Percentiles rank a stretch among this genome's conserved stretches.
Conservation (phyloP, 2,329 filamentous ascomycete species). For the Colletotrichum caudatum region DNA sequence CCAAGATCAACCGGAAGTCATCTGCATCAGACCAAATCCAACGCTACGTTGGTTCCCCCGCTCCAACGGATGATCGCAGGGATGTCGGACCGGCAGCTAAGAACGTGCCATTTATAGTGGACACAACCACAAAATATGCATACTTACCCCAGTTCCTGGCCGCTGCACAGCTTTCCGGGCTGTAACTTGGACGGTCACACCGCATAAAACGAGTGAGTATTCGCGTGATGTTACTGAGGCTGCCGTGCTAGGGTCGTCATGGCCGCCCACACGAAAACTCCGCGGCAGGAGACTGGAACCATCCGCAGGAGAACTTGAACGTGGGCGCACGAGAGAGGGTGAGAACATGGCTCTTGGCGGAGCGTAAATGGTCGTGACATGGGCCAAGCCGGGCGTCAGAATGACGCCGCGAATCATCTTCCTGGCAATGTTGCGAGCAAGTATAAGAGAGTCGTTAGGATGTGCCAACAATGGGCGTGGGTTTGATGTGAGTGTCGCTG, state of each 20-base stretch:
- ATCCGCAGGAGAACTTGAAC: too few species aligned
- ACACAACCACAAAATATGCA: slow-evolving; percentile 8
- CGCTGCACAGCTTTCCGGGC: slow-evolving; percentile 14
- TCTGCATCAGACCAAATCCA: background rate
- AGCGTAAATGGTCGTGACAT: slow-evolving; percentile 24
- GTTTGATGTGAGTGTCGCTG: background rate
- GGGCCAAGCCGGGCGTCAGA: slow-evolving; percentile 15
- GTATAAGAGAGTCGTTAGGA: background rate
- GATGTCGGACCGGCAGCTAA: slow-evolving; percentile 20
- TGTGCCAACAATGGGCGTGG: background rate
- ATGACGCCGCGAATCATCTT: background rate
- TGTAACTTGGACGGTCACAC: background rate
- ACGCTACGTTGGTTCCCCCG: slow-evolving; percentile 12
- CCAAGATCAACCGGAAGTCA: background rate
- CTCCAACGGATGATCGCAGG: slow-evolving; percentile 29
- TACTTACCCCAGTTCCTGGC: slow-evolving; percentile 4
- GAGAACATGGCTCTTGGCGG: background rate
- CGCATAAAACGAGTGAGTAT: slow-evolving; percentile 21
- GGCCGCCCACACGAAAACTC: slow-evolving; percentile 5
- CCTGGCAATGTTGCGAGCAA: background rate
- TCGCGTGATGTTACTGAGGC: background rate
- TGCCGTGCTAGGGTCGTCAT: slow-evolving; percentile 19
- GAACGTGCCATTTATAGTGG: slow-evolving; percentile 2
- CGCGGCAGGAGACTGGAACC: background rate
- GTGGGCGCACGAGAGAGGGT: background rate